phyloP scores from a whole-genome alignment of 306 rosid genomes.

The Fagus crenata region DNA sequence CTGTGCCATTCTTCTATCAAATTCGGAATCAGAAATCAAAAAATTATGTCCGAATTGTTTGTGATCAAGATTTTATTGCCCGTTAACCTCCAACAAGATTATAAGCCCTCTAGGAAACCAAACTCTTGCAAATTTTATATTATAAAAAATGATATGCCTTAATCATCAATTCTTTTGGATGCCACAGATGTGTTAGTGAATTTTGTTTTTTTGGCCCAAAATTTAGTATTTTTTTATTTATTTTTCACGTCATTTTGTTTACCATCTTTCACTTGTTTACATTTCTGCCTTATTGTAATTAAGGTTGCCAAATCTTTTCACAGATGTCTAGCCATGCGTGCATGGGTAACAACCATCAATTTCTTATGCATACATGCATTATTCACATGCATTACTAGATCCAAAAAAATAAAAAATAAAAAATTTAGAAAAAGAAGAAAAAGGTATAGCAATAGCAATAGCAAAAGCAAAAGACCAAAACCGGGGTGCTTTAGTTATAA shows the following conservation, averaged over 20 bases:
- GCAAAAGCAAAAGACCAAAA: slow-evolving; percentile 23
- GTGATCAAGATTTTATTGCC: neutral
- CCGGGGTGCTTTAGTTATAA: neutral
- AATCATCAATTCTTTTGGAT: too few species aligned
- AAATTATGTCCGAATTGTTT: neutral
- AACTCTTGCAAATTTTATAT: slow-evolving; percentile 1
- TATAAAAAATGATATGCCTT: neutral
- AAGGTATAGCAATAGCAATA: slow-evolving; percentile 12
- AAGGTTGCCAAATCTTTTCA: neutral
- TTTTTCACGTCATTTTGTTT: too few species aligned
- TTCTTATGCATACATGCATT: neutral
- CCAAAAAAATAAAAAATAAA: neutral
- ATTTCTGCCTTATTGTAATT: too few species aligned
- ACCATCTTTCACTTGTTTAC: too few species aligned
- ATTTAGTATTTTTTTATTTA: too few species aligned
- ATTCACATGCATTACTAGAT: neutral
- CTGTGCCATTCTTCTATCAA: neutral
- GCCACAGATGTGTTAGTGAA: too few species aligned
- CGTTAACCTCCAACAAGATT: slow-evolving; percentile 13
- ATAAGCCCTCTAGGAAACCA: neutral
- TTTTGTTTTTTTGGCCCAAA: too few species aligned
- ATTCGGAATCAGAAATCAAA: neutral
- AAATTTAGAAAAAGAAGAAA: neutral
- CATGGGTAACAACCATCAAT: neutral
- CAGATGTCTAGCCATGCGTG: neutral